Percentiles rank a stretch among this genome's conserved stretches.
Evolutionary conservation across 192 early-diverging fungal species (phyloP).

Genomic region (Coemansia brasiliensis): DNA sequence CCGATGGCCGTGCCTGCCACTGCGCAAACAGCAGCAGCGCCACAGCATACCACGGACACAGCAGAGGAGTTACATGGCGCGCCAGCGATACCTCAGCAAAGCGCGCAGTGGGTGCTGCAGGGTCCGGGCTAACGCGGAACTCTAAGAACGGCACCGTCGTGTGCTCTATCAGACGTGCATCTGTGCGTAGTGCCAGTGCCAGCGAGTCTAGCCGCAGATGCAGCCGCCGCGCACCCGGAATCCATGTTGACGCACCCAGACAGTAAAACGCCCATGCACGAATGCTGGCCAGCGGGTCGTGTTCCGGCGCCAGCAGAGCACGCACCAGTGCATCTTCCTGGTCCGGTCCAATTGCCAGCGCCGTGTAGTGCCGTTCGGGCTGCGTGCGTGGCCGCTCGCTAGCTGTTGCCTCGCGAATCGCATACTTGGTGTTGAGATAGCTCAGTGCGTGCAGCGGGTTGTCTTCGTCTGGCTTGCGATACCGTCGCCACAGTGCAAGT

Average conservation of each 20-base stretch:
- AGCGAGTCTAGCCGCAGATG: constrained; percentile 54
- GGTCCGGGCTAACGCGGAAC: constrained; percentile 54
- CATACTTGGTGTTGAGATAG: constrained; percentile 57
- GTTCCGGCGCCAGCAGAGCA: constrained; percentile 25
- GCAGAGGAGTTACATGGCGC: constrained; percentile 33
- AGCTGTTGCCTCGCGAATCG: constrained; percentile 54
- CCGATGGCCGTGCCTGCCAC: constrained; percentile 52
- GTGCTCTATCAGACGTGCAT: constrained; percentile 53
- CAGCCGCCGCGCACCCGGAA: constrained; percentile 45
- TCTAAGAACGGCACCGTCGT: constrained; percentile 53
- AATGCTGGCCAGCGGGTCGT: constrained; percentile 30
- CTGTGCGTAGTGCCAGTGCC: constrained; percentile 43
- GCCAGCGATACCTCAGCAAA: constrained; percentile 52
- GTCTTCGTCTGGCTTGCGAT: constrained; percentile 38
- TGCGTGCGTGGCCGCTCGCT: constrained; percentile 36
- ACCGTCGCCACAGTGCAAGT: constrained; percentile 55
- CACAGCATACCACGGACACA: constrained; percentile 49
- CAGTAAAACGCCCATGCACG: constrained; percentile 52
- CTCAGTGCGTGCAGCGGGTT: constrained; percentile 55
- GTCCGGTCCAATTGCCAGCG: constrained; percentile 28
- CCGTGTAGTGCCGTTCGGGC: constrained; percentile 43
- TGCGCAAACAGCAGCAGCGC: constrained; percentile 45
- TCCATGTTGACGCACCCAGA: constrained; percentile 52
- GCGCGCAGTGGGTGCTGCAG: constrained; percentile 33
- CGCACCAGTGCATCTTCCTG: constrained; percentile 46